Conservation (phyloP, 1,284 basidiomycete species). For the Fomitiporia mediterranea region DNA sequence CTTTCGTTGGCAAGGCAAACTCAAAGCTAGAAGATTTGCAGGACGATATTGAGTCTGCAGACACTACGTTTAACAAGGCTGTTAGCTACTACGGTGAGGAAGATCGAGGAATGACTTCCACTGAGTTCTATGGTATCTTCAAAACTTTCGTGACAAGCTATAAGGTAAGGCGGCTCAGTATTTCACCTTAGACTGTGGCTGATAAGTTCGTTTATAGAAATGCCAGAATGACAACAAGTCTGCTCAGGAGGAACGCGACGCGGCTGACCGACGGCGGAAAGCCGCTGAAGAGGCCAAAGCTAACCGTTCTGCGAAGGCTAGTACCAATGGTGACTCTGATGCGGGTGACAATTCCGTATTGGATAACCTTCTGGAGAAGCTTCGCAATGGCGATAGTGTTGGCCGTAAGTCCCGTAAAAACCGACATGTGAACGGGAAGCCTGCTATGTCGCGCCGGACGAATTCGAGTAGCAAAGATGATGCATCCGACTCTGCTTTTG, state of each 20-base stretch:
- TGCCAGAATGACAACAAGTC: constrained; percentile 75
- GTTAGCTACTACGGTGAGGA: constrained; percentile 91
- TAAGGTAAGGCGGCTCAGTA: constrained; percentile 47
- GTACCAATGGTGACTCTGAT: constrained; percentile 40
- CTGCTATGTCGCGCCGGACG: constrained; percentile 36
- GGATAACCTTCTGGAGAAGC: constrained; percentile 69
- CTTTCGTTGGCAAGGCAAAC: constrained; percentile 72
- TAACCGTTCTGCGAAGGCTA: constrained; percentile 48
- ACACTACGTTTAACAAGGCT: constrained; percentile 76
- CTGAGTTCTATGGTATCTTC: constrained; percentile 93
- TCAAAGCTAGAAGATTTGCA: constrained; percentile 74
- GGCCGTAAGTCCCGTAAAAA: constrained; percentile 52
- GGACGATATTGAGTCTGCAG: constrained; percentile 82
- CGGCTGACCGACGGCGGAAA: constrained; percentile 60
- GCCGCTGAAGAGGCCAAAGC: constrained; percentile 58
- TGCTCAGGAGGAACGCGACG: constrained; percentile 59
- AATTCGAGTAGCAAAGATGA: constrained; percentile 38
- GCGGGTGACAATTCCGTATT: constrained; percentile 60
- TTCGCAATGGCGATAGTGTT: constrained; percentile 64
- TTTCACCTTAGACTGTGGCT: constrained; percentile 4
- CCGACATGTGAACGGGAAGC: constrained; percentile 38
- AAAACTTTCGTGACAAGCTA: constrained; percentile 93
- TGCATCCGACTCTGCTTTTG: constrained; percentile 20
- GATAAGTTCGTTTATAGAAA: constrained; percentile 50
- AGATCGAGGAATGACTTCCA: constrained; percentile 73